These are phyloP conservation scores for Wilcoxina mikolae DNA, from an alignment of 495 filamentous ascomycete genomes.

Conservation along the genomic window DNA sequence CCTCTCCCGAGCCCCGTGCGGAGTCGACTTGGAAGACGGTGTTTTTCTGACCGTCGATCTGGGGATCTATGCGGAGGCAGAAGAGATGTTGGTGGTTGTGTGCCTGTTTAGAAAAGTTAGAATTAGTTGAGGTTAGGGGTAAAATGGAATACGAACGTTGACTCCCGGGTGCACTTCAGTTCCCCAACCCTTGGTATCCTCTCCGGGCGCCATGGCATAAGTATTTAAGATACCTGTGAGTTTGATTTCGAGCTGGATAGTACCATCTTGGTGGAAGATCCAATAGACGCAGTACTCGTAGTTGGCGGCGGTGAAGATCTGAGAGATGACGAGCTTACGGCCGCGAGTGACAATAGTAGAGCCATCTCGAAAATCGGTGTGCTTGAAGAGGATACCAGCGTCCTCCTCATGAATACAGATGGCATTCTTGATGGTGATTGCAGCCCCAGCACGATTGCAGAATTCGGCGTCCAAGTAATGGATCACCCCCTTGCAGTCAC, in stretches of 20 bases:
- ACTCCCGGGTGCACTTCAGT: constrained; percentile 86
- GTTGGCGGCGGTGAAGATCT: constrained; percentile 92
- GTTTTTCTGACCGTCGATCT: constrained; percentile 76
- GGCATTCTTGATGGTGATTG: constrained; percentile 77
- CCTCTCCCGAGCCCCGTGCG: constrained; percentile 46
- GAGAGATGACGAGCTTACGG: constrained; percentile 75
- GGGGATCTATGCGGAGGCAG: constrained; percentile 78
- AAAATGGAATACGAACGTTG: constrained; percentile 36
- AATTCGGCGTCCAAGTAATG: constrained; percentile 78
- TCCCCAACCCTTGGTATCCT: constrained; percentile 79
- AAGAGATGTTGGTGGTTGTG: constrained; percentile 94
- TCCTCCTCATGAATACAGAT: constrained; percentile 98
- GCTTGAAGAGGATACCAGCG: constrained; percentile 85
- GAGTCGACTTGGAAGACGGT: constrained; percentile 77
- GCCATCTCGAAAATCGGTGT: constrained; percentile 88
- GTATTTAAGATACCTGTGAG: constrained; percentile 93
- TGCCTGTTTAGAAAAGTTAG: constrained; percentile 37
- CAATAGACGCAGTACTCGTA: constrained; percentile 95
- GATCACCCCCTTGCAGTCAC: constrained; percentile 90
- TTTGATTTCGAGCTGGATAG: constrained; percentile 87
- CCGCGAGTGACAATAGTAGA: constrained; percentile 74
- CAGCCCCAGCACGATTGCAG: constrained; percentile 62
- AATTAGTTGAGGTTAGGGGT: background rate
- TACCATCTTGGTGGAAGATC: constrained; percentile 89
- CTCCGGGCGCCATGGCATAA: constrained; percentile 67